Base-by-base conservation (phyloP, 2,329 filamentous ascomycete species). In the Penicillium sclerotigenum region DNA sequence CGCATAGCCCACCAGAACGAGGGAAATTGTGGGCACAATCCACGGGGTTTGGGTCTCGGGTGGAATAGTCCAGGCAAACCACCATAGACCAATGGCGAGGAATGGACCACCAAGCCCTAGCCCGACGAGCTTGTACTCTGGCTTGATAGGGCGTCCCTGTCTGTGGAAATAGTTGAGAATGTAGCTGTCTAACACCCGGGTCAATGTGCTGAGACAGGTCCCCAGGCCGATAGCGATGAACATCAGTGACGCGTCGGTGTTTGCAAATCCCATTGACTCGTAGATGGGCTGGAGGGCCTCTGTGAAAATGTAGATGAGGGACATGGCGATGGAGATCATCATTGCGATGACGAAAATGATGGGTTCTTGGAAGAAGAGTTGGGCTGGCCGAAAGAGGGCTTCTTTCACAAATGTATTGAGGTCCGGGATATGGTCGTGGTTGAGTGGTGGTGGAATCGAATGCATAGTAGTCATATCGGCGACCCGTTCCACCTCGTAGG, bases 281-380 rank as follows among this genome's bases (percentile, higher is more conserved):
- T 78, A 81, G 4, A 81, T 73, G 1, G 71, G 62, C 3, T 70
- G 68, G 0, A 80, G 61, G 0, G 75, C 71, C 66, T 80, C 77
- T 0, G 78, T 76, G 59, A 80, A 79, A 4, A 80, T 73, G 57
- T 81, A 81, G 26, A 81, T 75, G n/a, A 81, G 66, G 0, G 73
- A 77, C 59, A 76, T 79, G 7, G 74, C 73, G 16, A 75, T 65
- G 9, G 75, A 75, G 9, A 71, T 75, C 59, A 81, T 76, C 22
- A 77, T 65, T 0, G 78, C 70, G 11, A 77, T 70, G 37, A 74
- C 65, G 36, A 76, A 71, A 28, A 81, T 74, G 37, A 81, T 75
- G 0, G 79, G 79, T 50, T 81, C 78, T 2, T 73, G 77, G 59
- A 75, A 72, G 53, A 80, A 73, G 7, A 81, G 70, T 7, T 66